phyloP scores from a whole-genome alignment of 2,329 filamentous ascomycete species.

The Penicillium sp. region DNA sequence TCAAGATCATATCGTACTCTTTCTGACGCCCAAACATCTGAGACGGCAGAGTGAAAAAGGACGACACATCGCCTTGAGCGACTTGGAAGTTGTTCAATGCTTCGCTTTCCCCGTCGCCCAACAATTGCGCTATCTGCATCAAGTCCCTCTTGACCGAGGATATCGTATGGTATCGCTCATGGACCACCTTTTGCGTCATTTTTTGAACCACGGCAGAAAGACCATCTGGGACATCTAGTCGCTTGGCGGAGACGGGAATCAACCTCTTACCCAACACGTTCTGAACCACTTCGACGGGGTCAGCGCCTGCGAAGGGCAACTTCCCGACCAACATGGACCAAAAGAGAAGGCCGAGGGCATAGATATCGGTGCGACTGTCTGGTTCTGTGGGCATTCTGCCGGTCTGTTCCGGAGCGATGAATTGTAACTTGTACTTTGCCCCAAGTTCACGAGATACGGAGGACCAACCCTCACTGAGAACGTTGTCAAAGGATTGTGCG shows the following conservation, averaged over 20 bases:
- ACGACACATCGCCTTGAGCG: constrained; percentile 84
- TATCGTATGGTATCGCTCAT: constrained; percentile 86
- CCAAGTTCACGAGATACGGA: constrained; percentile 81
- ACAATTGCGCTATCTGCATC: constrained; percentile 71
- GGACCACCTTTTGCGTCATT: constrained; percentile 87
- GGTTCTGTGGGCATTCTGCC: constrained; percentile 91
- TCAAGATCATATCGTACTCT: constrained; percentile 73
- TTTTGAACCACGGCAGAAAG: constrained; percentile 84
- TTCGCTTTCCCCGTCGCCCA: constrained; percentile 75
- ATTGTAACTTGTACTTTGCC: constrained; percentile 86
- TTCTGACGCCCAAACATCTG: constrained; percentile 79
- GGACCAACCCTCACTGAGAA: constrained; percentile 87
- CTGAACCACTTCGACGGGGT: constrained; percentile 88
- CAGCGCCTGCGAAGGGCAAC: constrained; percentile 78
- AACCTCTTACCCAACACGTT: constrained; percentile 82
- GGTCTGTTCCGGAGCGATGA: constrained; percentile 93
- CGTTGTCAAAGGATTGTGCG: constrained; percentile 86
- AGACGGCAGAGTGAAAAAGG: constrained; percentile 85
- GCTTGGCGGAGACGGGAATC: constrained; percentile 74
- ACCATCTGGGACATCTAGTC: constrained; percentile 83
- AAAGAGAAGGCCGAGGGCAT: constrained; percentile 86
- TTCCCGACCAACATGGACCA: constrained; percentile 83
- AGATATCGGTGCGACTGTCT: constrained; percentile 90
- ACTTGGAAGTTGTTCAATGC: constrained; percentile 76
- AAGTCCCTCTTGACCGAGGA: constrained; percentile 86